These are phyloP conservation scores for Termitomyces sp. DNA, from an alignment of 768 basidiomycete genomes.

Conservation along the genomic window DNA sequence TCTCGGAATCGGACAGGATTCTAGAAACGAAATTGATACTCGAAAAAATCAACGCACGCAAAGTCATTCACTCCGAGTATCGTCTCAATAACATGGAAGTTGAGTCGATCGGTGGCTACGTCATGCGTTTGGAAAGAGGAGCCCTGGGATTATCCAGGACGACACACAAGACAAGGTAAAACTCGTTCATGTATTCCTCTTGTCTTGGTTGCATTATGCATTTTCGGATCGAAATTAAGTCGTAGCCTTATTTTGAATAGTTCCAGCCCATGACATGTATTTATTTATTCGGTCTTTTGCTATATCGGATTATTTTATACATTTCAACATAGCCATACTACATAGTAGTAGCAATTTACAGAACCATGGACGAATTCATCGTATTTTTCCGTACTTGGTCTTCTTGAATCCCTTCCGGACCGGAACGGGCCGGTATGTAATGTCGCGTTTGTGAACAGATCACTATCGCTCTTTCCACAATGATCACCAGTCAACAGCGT, in stretches of 20 bases:
- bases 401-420: neutral
- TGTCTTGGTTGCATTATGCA: neutral
- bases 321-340: neutral
- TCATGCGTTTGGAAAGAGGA: slow-evolving; percentile 50
- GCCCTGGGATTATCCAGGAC: slow-evolving; percentile 42
- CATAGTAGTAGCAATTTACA: neutral
- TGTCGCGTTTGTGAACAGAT: no score
- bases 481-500: neutral
- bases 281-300: neutral
- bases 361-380: neutral
- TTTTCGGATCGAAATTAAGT: neutral
- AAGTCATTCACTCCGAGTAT: slow-evolving; percentile 65
- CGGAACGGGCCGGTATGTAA: neutral
- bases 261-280: neutral
- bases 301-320: neutral
- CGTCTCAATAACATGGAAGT: slow-evolving; percentile 61
- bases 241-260: neutral
- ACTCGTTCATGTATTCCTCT: neutral
- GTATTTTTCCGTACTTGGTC: neutral
- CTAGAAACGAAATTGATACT: slow-evolving; percentile 48
- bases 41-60: slow-evolving; percentile 64
- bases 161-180: neutral
- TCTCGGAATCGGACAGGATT: slow-evolving; percentile 30
- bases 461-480: neutral
- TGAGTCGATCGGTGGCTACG: slow-evolving; percentile 56